Evolutionary conservation across 2,329 filamentous ascomycete species (phyloP), one percentile per base, ranked within the genome.

Genomic region (Penicillium sp.): DNA sequence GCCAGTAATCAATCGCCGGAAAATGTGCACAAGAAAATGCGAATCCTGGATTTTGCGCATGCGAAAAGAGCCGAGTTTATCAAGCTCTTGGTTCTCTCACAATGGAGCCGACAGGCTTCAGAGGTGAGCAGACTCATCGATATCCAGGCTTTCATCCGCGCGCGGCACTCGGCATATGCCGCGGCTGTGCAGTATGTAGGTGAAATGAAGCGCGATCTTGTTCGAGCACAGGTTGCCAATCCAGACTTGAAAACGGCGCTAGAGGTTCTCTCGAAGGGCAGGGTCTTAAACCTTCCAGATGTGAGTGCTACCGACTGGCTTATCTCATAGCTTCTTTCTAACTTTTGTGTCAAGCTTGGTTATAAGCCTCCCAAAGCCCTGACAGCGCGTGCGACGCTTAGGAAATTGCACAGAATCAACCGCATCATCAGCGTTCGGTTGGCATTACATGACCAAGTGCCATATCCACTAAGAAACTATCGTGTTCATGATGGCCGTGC

Each of bases 241-340:
- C 93, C 93, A 2, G 94, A 98, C 68, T 74, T 98, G 36, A 86
- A 85, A 62, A 96, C 89, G 14, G 91, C 93, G 6, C 72, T 96
- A 30, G 83, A 96, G 56, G 77, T 95, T 17, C 71, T 98, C 39
- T 84, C 87, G 4, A 88, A 81, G 7, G 88, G 87, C 28, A 82
- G 81, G 54, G 84, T 84, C 16, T 76, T 80, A 3, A 87, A 84
- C 76, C 82, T 94, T 73, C 84, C 90, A 37, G 84, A 93, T 63
- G 81, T 86, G 70, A 68, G 77, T 73, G n/a, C n/a, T n/a, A 41
- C 32, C 38, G 23, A 7, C 28, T 3, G 7, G 13, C 17, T 14
- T 10, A 19, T 27, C 10, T 28, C 18, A 28, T 13, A 5, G 10
- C 11, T n/a, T 18, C 28, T 45, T 45, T 34, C 35, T 18, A 17